phyloP scores from a whole-genome alignment of 148 eudicot species.

The Mesembryanthemum crystallinum region DNA sequence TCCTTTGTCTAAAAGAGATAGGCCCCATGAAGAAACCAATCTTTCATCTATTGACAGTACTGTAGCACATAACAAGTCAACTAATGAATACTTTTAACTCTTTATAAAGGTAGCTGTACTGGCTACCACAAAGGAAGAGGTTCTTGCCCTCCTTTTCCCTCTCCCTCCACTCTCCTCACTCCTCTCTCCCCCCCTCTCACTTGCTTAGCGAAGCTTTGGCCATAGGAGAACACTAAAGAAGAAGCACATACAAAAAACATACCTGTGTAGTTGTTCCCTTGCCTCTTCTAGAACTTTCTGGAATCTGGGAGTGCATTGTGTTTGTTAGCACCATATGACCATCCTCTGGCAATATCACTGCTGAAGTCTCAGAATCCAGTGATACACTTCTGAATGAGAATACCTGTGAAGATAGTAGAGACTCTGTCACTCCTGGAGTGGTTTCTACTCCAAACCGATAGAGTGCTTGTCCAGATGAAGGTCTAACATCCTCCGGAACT shows the following conservation, averaged over 20 bases:
- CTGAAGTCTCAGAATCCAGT: slow-evolving; percentile 47
- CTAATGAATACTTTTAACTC: background rate
- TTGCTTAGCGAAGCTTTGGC: background rate
- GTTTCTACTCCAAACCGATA: slow-evolving; percentile 81
- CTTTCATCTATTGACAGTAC: background rate
- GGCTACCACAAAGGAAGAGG: background rate
- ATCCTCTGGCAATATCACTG: slow-evolving; percentile 33
- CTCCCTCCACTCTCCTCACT: background rate
- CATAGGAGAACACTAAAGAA: background rate
- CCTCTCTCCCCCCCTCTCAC: background rate
- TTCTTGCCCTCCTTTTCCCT: background rate
- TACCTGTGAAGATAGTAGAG: slow-evolving; percentile 79
- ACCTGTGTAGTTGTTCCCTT: slow-evolving; percentile 53
- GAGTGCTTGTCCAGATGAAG: slow-evolving; percentile 92
- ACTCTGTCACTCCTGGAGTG: slow-evolving; percentile 56
- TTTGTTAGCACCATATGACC: slow-evolving; percentile 22
- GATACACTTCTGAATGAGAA: slow-evolving; percentile 85
- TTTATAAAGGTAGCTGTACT: background rate
- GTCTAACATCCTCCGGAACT: slow-evolving; percentile 84
- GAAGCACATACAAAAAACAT: slow-evolving; percentile 5
- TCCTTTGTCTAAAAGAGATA: too few species aligned
- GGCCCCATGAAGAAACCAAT: background rate
- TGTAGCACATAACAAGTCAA: background rate
- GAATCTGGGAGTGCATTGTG: slow-evolving; percentile 27
- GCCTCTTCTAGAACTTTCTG: slow-evolving; percentile 48